A percentile compares a stretch with the other conserved stretches of the same genome.
phyloP scores from a whole-genome alignment of 148 eudicot species.

The Euryodendron excelsum region DNA sequence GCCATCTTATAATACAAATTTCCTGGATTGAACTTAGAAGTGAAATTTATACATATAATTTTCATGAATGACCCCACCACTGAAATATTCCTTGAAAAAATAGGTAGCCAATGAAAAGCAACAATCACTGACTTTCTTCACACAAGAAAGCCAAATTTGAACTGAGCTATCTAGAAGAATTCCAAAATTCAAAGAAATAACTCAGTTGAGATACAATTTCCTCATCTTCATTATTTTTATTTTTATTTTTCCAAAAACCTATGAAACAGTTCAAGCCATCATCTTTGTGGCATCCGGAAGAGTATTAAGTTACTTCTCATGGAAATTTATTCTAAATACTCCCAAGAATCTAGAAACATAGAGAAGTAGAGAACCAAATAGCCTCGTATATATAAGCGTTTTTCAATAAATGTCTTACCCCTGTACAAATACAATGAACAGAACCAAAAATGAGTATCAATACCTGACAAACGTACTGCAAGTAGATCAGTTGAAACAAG shows the following conservation, averaged over 20 bases:
- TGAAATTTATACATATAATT: not conserved
- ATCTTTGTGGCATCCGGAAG: not conserved
- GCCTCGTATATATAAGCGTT: not conserved
- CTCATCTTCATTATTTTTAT: not conserved
- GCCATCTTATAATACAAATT: not conserved
- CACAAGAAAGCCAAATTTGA: not conserved
- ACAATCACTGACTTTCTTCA: not conserved
- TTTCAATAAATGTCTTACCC: no score
- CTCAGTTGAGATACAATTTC: not conserved
- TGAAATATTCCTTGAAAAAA: not conserved
- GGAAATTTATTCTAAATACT: not conserved
- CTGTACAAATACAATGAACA: not conserved
- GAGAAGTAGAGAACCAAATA: conserved; percentile 5
- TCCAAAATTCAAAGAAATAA: not conserved
- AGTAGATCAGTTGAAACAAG: conserved; percentile 85
- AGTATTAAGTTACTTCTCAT: not conserved
- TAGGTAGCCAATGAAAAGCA: not conserved
- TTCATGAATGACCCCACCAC: not conserved
- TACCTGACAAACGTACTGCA: conserved; percentile 96
- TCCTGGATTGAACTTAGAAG: not conserved
- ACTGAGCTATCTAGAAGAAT: not conserved
- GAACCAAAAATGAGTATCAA: conserved; percentile 3
- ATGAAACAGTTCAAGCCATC: not conserved
- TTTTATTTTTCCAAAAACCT: no score
- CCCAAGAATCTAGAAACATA: not conserved